Conservation (phyloP, 345 rosid genomes). For the Rhizophora mangle region DNA sequence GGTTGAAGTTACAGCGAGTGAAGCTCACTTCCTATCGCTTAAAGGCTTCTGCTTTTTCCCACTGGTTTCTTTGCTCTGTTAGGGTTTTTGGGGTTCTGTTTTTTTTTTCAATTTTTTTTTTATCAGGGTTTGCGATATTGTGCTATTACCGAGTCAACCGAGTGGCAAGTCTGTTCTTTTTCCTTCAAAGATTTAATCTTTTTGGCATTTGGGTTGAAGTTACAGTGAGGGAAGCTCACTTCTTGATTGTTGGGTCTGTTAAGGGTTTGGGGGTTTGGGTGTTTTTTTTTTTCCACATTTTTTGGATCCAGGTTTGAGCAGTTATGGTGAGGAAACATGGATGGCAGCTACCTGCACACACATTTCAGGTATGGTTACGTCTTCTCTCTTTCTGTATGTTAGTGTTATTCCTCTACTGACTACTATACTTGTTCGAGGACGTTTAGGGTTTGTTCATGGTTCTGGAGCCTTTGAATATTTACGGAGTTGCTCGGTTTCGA, state of each 20-base stretch:
- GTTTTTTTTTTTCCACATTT: too few relatives aligned
- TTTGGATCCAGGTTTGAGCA: not conserved
- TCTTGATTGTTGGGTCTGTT: not conserved
- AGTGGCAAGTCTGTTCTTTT: not conserved
- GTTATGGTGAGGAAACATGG: conserved; percentile 4
- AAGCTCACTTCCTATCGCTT: not conserved
- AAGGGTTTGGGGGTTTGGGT: not conserved
- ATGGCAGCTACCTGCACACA: conserved; percentile 2
- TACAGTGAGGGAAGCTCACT: not conserved
- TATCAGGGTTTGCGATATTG: not conserved
- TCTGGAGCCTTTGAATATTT: not conserved
- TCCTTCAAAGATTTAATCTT: not conserved
- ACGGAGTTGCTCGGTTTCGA: not conserved
- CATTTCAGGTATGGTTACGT: not conserved
- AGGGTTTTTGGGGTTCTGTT: not conserved
- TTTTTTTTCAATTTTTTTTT: not conserved
- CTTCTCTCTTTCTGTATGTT: not conserved
- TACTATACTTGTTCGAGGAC: not conserved
- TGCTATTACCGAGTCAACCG: not conserved
- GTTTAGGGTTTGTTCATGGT: not conserved
- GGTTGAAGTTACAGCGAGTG: not conserved
- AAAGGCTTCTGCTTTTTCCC: not conserved
- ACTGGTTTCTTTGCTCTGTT: not conserved
- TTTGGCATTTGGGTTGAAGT: not conserved
- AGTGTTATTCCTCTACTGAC: not conserved